A percentile compares a stretch with the other conserved stretches of the same genome.
Evolutionary conservation across 345 rosid species (phyloP).

Genomic region (Erysimum cheiranthoides): DNA sequence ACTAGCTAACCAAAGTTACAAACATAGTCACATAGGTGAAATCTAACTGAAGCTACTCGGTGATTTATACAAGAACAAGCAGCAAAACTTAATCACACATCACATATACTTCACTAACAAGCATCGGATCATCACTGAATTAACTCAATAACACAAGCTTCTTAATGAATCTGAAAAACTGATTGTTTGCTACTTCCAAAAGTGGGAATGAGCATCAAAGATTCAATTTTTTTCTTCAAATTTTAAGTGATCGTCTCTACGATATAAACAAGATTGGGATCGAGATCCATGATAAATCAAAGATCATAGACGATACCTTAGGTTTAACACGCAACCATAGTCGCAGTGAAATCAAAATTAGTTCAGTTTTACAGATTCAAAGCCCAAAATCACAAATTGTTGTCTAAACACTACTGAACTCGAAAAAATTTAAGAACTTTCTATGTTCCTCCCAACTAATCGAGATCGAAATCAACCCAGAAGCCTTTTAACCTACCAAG

Average conservation of each 20-base stretch:
- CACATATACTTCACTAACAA: background rate
- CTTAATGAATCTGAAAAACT: background rate
- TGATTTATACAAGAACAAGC: slow-evolving; percentile 10
- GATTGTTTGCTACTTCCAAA: slow-evolving; percentile 10
- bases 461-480: slow-evolving; percentile 15
- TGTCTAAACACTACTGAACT: slow-evolving; percentile 1
- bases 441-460: background rate
- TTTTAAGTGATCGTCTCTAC: slow-evolving; percentile 5
- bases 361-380: slow-evolving; percentile 28
- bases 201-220: slow-evolving; percentile 20
- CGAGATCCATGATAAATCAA: slow-evolving; percentile 9
- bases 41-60: background rate
- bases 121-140: background rate
- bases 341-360: background rate
- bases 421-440: slow-evolving; percentile 11
- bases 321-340: background rate
- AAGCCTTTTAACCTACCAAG: slow-evolving; percentile 6
- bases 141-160: background rate
- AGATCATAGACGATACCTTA: background rate
- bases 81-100: background rate
- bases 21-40: background rate
- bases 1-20: background rate
- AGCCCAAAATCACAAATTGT: slow-evolving; percentile 16
- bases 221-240: background rate
- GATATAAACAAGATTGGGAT: slow-evolving; percentile 1